Evolutionary conservation across 306 rosid species (phyloP).

Genomic region (Herpetospermum pedunculosum): DNA sequence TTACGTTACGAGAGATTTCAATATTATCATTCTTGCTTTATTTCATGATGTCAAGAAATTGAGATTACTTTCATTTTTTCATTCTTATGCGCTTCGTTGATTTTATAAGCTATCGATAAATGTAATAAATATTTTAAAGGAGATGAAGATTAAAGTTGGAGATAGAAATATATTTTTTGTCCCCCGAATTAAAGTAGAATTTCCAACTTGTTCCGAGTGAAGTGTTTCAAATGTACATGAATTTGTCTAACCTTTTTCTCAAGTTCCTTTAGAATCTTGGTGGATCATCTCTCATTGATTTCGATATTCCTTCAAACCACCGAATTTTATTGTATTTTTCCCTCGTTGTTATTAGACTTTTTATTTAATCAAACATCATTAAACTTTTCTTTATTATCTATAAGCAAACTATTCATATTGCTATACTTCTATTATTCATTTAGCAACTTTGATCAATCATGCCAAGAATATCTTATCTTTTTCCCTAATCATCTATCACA

Average conservation of each 20-base stretch:
- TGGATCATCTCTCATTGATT: background rate
- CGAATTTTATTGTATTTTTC: background rate
- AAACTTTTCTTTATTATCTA: background rate
- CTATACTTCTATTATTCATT: background rate
- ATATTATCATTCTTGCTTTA: too few species aligned
- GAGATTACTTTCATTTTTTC: too few species aligned
- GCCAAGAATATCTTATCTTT: background rate
- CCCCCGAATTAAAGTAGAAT: background rate
- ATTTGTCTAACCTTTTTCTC: background rate
- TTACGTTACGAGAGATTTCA: too few species aligned
- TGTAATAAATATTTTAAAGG: background rate
- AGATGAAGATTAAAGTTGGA: background rate
- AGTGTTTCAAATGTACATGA: background rate
- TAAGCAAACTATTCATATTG: background rate
- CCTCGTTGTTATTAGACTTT: background rate
- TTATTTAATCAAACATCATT: background rate
- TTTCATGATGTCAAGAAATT: too few species aligned
- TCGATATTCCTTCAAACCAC: background rate
- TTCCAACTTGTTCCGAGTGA: background rate
- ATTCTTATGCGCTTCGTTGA: too few species aligned
- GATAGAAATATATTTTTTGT: background rate
- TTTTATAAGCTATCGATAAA: background rate
- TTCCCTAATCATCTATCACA: background rate
- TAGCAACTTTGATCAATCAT: background rate
- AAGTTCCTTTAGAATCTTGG: background rate